A percentile compares a stretch with the other conserved stretches of the same genome.
These are phyloP conservation scores for Aspergillus ustus DNA, from an alignment of 2,329 filamentous ascomycete genomes.

Conservation along the genomic window DNA sequence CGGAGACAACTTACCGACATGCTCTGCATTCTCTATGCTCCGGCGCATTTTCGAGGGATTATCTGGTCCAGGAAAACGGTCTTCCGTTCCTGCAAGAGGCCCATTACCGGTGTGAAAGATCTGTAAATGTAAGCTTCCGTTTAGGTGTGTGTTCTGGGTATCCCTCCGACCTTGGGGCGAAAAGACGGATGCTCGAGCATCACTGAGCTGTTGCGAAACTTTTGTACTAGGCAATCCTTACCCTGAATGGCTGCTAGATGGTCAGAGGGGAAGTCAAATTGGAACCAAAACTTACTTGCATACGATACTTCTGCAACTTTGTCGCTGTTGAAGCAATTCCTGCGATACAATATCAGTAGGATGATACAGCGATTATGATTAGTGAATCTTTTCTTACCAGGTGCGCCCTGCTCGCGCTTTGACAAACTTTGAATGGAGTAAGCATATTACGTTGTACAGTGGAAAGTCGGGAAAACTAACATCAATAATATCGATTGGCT, in stretches of 20 bases:
- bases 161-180: conserved; percentile 73
- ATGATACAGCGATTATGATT: conserved; percentile 14
- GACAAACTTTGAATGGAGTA: conserved; percentile 64
- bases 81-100: conserved; percentile 69
- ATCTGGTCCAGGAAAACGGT: conserved; percentile 76
- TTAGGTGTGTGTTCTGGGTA: too few relatives aligned
- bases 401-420: conserved; percentile 70
- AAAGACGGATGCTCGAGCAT: conserved; percentile 85
- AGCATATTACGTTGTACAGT: conserved; percentile 22
- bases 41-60: conserved; percentile 87
- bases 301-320: conserved; percentile 92
- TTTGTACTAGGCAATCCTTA: conserved; percentile 85
- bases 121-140: conserved; percentile 41
- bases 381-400: conserved; percentile 55
- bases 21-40: conserved; percentile 83
- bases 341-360: conserved; percentile 36
- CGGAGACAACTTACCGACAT: conserved; percentile 66
- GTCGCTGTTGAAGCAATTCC: conserved; percentile 80
- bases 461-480: conserved; percentile 51
- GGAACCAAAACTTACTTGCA: conserved; percentile 68
- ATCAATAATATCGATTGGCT: conserved; percentile 75
- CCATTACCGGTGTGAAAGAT: conserved; percentile 59
- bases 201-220: conserved; percentile 95
- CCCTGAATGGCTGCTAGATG: conserved; percentile 77
- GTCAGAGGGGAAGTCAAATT: conserved; percentile 31